Evolutionary conservation across 2,329 filamentous ascomycete species (phyloP).

Genomic region (Calonectria montana): DNA sequence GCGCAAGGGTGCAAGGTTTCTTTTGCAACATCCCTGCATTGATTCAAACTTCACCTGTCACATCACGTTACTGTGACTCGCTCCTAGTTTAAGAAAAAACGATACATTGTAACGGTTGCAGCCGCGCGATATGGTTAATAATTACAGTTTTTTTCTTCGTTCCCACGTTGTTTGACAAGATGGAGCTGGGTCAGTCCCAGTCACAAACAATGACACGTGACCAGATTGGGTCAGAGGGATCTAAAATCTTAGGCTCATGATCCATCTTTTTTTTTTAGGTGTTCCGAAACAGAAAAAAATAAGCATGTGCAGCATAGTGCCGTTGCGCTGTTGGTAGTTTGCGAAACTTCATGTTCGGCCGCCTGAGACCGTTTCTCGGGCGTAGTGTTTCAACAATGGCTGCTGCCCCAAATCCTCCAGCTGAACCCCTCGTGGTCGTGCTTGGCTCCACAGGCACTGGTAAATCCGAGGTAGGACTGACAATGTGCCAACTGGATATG

Average conservation of each 20-base stretch:
- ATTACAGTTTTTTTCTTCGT: neutral
- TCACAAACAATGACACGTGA: neutral
- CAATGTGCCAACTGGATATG: slow-evolving; percentile 1
- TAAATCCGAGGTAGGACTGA: slow-evolving; percentile 81
- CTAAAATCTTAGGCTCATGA: slow-evolving; percentile 4
- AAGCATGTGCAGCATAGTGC: slow-evolving; percentile 5
- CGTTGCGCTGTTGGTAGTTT: slow-evolving; percentile 22
- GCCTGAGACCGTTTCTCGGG: slow-evolving; percentile 38
- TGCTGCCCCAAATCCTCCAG: slow-evolving; percentile 48
- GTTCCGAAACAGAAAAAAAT: neutral
- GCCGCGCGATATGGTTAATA: neutral
- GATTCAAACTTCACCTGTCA: neutral
- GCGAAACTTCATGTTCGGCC: slow-evolving; percentile 42
- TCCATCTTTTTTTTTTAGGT: neutral
- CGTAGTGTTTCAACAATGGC: slow-evolving; percentile 56
- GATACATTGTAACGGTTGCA: neutral
- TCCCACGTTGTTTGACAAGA: neutral
- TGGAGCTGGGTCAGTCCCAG: neutral
- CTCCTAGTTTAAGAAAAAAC: neutral
- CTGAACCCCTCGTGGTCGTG: slow-evolving; percentile 78
- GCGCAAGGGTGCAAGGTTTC: neutral
- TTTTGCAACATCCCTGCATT: neutral
- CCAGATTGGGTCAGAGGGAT: neutral
- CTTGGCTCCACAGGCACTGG: slow-evolving; percentile 93
- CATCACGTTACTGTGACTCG: neutral